phyloP scores from a whole-genome alignment of 768 basidiomycete genomes.

The Russula virescens region DNA sequence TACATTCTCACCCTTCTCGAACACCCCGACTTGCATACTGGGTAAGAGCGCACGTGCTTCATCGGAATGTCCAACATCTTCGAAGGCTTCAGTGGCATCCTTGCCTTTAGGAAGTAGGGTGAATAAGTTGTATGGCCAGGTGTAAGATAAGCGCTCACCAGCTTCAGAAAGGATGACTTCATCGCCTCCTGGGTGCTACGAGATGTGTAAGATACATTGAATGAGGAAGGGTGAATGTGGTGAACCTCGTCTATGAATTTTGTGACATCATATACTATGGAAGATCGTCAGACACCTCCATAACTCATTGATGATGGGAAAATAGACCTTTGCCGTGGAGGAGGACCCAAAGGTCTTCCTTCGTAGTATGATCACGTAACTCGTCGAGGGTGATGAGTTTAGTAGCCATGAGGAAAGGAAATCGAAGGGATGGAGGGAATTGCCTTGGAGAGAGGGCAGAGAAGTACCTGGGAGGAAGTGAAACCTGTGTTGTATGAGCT shows the following conservation, averaged over 20 bases:
- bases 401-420: constrained; percentile 29
- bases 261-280: constrained; percentile 83
- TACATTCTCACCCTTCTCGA: constrained; percentile 47
- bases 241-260: constrained; percentile 91
- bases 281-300: constrained; percentile 21
- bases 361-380: constrained; percentile 69
- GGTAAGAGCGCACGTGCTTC: constrained; percentile 94
- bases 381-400: constrained; percentile 66
- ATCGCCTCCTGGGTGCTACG: constrained; percentile 93
- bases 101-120: constrained; percentile 48
- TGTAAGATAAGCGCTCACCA: constrained; percentile 43
- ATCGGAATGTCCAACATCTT: constrained; percentile 98
- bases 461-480: constrained; percentile 22
- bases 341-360: constrained; percentile 76
- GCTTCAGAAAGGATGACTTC: constrained; percentile 94
- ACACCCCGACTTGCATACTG: constrained; percentile 81
- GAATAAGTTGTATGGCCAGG: background rate
- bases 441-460: constrained; percentile 18
- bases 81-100: constrained; percentile 97
- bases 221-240: background rate
- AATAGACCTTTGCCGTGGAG: constrained; percentile 75
- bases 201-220: background rate
- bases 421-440: constrained; percentile 2
- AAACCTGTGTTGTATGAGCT: constrained; percentile 7
- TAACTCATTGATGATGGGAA: constrained; percentile 7